Base-by-base conservation (phyloP, 192 early-diverging fungal genomes). In the Helicostylum pulchrum region DNA sequence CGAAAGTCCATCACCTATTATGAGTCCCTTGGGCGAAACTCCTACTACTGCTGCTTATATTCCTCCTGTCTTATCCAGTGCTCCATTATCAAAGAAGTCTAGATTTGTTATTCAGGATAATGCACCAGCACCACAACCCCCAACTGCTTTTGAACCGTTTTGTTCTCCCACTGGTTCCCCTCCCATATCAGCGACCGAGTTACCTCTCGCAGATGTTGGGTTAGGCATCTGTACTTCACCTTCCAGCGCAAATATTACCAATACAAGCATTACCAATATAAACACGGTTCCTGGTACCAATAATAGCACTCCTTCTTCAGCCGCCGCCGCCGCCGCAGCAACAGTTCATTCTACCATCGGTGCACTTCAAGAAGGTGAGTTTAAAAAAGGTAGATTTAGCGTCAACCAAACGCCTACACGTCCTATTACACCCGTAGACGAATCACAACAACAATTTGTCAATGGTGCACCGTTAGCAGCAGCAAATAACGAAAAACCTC, bases 371-470 rank as follows among this genome's bases (percentile, higher is more conserved):
- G 67, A 69, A 20, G 53, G 20, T 5, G 34, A 61, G 36, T 26
- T 69, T 32, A 49, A 51, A 54, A 91, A 88, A 54, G 89, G 89
- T 11, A 77, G 89, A 20, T 91, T 91, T 56, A 88, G 85, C 72
- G 85, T 91, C 48, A 69, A 69, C 21, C 61, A 61, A 11, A 55
- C 67, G 1, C 53, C 55, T 5, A 66, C 54, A 6, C 54, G 46
- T 5, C 47, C 45, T 7, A 53, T 53, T 14, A 47, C 53, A 1
- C 54, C 64, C 2, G 53, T 42, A 26, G 53, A 64, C 43, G 64
- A 65, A 12, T 17, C 10, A 50, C 34, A 30, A 3, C 34, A 30
- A 3, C 34, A 56, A 10, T 17, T 19, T n/a, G 7, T 59, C 39
- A 59, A 42, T 59, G 57, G 21, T 23, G 43, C 14, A 7, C 4